phyloP scores from a whole-genome alignment of 768 basidiomycete genomes.

The Boletellus emodensis region DNA sequence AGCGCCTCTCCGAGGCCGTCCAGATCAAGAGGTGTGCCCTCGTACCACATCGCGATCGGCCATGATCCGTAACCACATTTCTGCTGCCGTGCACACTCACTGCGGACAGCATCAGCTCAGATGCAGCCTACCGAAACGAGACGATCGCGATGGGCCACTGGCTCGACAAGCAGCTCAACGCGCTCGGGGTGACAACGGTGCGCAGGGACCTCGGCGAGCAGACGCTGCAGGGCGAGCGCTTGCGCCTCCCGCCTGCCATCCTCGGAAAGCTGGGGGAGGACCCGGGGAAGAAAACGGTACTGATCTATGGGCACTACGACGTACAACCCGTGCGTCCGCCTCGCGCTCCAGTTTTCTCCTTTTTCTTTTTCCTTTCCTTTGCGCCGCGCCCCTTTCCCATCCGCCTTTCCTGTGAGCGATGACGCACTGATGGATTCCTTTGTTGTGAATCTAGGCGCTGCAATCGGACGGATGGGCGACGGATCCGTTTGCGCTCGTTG shows the following conservation, averaged over 20 bases:
- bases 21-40: conserved; percentile 66
- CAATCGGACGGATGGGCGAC: conserved; percentile 81
- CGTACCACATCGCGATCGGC: background rate
- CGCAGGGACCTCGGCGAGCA: conserved; percentile 77
- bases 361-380: no score
- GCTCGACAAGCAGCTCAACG: conserved; percentile 67
- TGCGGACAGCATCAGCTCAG: conserved; percentile 57
- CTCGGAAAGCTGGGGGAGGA: conserved; percentile 81
- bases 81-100: no score
- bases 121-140: conserved; percentile 65
- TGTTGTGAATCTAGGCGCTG: conserved; percentile 30
- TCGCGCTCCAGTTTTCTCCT: no score
- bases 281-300: conserved; percentile 86
- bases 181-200: conserved; percentile 75
- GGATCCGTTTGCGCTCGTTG: conserved; percentile 74
- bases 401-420: background rate
- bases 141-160: conserved; percentile 85
- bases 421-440: background rate
- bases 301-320: conserved; percentile 93
- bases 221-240: conserved; percentile 60
- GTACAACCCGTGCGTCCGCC: conserved; percentile 72
- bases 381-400: no score
- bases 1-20: conserved; percentile 76
- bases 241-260: conserved; percentile 79
- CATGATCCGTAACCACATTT: background rate